These are phyloP conservation scores for Magnusiomyces sp. DNA, from an alignment of 1,139 yeast genomes.

Conservation along the genomic window DNA sequence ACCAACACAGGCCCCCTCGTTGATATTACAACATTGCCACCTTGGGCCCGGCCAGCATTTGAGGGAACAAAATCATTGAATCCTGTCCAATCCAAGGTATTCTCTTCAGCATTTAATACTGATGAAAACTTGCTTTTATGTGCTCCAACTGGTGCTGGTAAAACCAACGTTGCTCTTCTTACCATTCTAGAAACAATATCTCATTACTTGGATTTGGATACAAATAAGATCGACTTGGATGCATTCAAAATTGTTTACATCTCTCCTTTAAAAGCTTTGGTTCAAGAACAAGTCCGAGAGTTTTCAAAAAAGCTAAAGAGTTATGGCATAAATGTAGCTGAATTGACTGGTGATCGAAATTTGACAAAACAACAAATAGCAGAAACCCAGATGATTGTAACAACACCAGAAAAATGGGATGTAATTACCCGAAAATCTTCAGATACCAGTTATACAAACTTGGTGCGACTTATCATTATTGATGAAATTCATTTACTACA, in stretches of 20 bases:
- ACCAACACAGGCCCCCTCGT: slow-evolving; percentile 42
- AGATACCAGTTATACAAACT: slow-evolving; percentile 51
- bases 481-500: slow-evolving; percentile 93
- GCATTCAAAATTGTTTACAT: slow-evolving; percentile 77
- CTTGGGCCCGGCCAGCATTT: slow-evolving; percentile 75
- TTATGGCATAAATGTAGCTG: slow-evolving; percentile 69
- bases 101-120: slow-evolving; percentile 60
- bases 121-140: slow-evolving; percentile 74
- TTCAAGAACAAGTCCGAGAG: slow-evolving; percentile 89
- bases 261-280: slow-evolving; percentile 92
- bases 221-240: slow-evolving; percentile 44
- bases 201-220: slow-evolving; percentile 41
- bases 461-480: slow-evolving; percentile 68
- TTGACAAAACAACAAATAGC: slow-evolving; percentile 68
- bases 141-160: slow-evolving; percentile 99
- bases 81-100: slow-evolving; percentile 75
- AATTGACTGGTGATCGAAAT: slow-evolving; percentile 84
- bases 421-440: slow-evolving; percentile 76
- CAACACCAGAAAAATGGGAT: slow-evolving; percentile 98
- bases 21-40: slow-evolving; percentile 56
- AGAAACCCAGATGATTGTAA: slow-evolving; percentile 75
- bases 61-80: slow-evolving; percentile 56
- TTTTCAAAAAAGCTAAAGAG: slow-evolving; percentile 61
- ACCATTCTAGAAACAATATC: slow-evolving; percentile 57
- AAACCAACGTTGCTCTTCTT: slow-evolving; percentile 89